These are phyloP conservation scores for Adansonia gregorii DNA, from an alignment of 441 rosid species.

Conservation along the genomic window DNA sequence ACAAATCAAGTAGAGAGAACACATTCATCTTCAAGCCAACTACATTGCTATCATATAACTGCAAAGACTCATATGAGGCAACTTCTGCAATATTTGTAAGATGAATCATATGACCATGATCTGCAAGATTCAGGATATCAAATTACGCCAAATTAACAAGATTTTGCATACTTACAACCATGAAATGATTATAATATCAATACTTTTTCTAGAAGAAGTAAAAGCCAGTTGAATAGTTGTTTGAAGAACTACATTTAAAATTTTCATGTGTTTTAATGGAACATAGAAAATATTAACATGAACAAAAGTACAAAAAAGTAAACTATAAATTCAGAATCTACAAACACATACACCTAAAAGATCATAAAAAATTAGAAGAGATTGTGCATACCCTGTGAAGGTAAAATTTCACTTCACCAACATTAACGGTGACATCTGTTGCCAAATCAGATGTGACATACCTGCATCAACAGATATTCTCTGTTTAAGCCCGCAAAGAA, in stretches of 20 bases:
- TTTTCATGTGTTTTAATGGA: conserved; percentile 8
- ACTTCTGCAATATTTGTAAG: not conserved
- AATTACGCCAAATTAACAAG: not conserved
- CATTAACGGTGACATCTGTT: conserved; percentile 69
- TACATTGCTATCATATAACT: not conserved
- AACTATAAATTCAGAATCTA: not conserved
- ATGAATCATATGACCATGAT: not conserved
- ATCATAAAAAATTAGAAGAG: not conserved
- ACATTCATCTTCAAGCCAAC: not conserved
- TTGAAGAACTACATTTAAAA: conserved; percentile 10
- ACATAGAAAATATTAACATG: not conserved
- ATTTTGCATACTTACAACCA: not conserved
- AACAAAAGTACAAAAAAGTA: not conserved
- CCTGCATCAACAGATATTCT: conserved; percentile 50
- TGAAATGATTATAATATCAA: not conserved
- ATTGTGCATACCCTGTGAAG: conserved; percentile 76
- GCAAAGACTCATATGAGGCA: not conserved
- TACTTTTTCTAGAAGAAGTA: not conserved
- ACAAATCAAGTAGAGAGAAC: not conserved
- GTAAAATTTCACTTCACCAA: conserved; percentile 79
- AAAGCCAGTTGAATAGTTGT: not conserved
- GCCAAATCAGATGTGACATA: conserved; percentile 75
- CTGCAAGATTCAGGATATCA: not conserved
- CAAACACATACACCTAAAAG: not conserved
- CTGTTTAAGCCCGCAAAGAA: conserved; percentile 29